Percentiles rank a stretch among this genome's conserved stretches.
Conservation (phyloP, 352 stramenopile genomes). For the Phytophthora pisi region DNA sequence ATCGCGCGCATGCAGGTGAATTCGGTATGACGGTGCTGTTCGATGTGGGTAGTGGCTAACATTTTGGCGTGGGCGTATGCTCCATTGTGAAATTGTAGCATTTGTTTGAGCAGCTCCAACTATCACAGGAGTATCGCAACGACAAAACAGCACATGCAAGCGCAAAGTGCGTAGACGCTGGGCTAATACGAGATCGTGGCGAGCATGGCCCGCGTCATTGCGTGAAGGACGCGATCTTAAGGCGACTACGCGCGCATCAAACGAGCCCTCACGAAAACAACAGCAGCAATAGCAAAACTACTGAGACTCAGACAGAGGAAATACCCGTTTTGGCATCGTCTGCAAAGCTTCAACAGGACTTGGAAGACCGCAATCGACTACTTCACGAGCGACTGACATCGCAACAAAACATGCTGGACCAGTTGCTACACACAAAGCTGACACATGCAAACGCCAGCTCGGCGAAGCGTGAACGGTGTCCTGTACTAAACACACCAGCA, state of each 20-base stretch:
- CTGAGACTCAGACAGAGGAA: constrained; percentile 20
- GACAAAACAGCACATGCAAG: constrained; percentile 26
- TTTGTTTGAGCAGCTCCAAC: constrained; percentile 41
- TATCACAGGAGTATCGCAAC: neutral
- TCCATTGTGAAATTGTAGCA: constrained; percentile 15
- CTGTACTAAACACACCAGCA: neutral
- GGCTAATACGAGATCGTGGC: neutral
- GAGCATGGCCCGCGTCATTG: neutral
- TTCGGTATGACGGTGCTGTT: neutral
- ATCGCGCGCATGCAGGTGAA: constrained; percentile 33
- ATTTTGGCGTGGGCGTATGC: neutral
- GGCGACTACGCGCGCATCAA: constrained; percentile 16
- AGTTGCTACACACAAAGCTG: constrained; percentile 36
- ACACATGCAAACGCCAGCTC: constrained; percentile 8
- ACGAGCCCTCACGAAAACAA: neutral
- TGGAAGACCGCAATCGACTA: constrained; percentile 42
- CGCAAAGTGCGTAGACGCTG: neutral
- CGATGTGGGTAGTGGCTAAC: neutral
- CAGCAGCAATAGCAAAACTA: constrained; percentile 7
- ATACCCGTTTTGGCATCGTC: no score
- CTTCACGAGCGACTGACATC: constrained; percentile 37
- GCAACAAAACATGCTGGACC: constrained; percentile 45
- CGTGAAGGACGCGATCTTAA: constrained; percentile 15
- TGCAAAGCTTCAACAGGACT: constrained; percentile 1
- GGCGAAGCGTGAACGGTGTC: neutral